phyloP scores from a whole-genome alignment of 2,329 filamentous ascomycete species.

The Nothophaeocryptopus gaeumannii region DNA sequence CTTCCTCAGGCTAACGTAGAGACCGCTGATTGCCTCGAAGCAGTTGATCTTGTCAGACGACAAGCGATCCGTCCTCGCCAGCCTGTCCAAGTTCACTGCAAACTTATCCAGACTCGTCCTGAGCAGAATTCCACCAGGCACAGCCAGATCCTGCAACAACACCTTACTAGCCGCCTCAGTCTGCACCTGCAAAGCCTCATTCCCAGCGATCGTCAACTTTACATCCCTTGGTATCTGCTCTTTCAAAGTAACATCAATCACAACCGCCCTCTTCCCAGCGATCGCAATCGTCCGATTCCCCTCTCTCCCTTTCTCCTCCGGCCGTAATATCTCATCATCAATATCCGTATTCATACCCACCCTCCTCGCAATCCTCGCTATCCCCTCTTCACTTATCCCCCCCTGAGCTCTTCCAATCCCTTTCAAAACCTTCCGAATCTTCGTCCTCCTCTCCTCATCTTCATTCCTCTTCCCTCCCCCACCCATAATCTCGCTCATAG shows the following conservation, averaged over 20 bases:
- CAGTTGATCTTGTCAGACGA: slow-evolving; percentile 69
- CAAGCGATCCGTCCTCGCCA: slow-evolving; percentile 68
- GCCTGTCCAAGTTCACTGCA: slow-evolving; percentile 65
- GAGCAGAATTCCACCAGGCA: slow-evolving; percentile 58
- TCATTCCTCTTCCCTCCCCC: slow-evolving; percentile 44
- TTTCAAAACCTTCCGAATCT: slow-evolving; percentile 61
- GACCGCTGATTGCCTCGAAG: slow-evolving; percentile 71
- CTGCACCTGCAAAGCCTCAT: slow-evolving; percentile 58
- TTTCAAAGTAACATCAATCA: slow-evolving; percentile 33
- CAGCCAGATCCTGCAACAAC: slow-evolving; percentile 62
- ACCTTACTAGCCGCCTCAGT: slow-evolving; percentile 63
- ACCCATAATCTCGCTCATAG: slow-evolving; percentile 43
- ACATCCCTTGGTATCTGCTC: slow-evolving; percentile 49
- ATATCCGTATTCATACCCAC: slow-evolving; percentile 57
- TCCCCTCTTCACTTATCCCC: slow-evolving; percentile 68
- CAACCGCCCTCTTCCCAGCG: slow-evolving; percentile 35
- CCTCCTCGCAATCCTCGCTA: slow-evolving; percentile 67
- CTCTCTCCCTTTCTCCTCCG: slow-evolving; percentile 15
- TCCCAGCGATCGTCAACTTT: slow-evolving; percentile 61
- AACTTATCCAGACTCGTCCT: slow-evolving; percentile 71
- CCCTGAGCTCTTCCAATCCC: slow-evolving; percentile 67
- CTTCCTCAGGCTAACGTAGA: slow-evolving; percentile 67
- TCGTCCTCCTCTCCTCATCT: slow-evolving; percentile 52
- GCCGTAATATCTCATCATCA: slow-evolving; percentile 19
- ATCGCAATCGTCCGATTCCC: slow-evolving; percentile 37